phyloP scores from a whole-genome alignment of 805 yeast species.

The Cyberlindnera japonica region DNA sequence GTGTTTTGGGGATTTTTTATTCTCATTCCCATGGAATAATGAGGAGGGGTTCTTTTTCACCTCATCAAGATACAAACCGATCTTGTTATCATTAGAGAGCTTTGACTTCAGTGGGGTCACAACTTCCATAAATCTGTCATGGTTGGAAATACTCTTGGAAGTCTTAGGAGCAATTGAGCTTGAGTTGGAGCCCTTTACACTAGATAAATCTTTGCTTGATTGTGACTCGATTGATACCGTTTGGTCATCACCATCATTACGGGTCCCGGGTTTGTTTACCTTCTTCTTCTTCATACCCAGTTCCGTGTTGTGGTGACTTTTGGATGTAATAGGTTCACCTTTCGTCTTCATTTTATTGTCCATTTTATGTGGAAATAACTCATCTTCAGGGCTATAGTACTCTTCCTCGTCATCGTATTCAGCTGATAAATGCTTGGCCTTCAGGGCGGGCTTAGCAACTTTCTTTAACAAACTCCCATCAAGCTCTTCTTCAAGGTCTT shows the following conservation, averaged over 20 bases:
- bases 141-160: background rate
- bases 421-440: slow-evolving; percentile 1
- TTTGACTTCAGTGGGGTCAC: background rate
- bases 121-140: slow-evolving; percentile 7
- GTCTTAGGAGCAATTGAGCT: too few relatives aligned
- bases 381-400: slow-evolving; percentile 8
- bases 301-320: slow-evolving; percentile 3
- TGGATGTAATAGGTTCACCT: background rate
- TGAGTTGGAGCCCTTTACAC: too few relatives aligned
- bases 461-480: background rate
- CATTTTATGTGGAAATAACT: slow-evolving; percentile 2
- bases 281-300: background rate
- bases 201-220: too few relatives aligned
- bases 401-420: slow-evolving; percentile 2
- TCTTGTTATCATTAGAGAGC: background rate
- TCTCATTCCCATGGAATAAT: slow-evolving; percentile 7
- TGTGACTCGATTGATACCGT: background rate
- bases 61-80: slow-evolving; percentile 6
- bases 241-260: too few relatives aligned
- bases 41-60: slow-evolving; percentile 16
- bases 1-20: too few relatives aligned
- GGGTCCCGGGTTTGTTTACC: too few relatives aligned
- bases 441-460: slow-evolving; percentile 3
- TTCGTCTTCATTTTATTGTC: background rate
- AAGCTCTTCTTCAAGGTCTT: background rate